Percentiles rank a stretch among this genome's conserved stretches.
phyloP scores from a whole-genome alignment of 2,329 filamentous ascomycete genomes.

The Harringtonia aguacate region DNA sequence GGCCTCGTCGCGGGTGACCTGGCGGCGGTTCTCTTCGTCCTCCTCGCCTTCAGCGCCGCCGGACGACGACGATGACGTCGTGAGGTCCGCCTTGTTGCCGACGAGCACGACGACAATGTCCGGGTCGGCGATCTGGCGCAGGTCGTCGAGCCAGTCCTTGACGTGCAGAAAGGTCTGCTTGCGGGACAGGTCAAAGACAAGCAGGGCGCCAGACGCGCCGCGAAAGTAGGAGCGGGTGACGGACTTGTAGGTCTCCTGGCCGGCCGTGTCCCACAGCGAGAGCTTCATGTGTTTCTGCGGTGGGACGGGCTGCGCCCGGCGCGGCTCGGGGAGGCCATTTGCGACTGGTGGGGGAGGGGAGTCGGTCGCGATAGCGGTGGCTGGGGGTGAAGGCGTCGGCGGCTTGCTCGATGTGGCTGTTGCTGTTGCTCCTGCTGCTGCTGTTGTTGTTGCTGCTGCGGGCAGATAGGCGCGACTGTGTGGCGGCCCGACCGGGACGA shows the following conservation, averaged over 20 bases:
- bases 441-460: conserved; percentile 10
- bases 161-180: conserved; percentile 78
- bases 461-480: conserved; percentile 36
- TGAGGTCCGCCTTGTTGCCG: conserved; percentile 85
- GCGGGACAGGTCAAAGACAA: conserved; percentile 92
- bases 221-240: conserved; percentile 93
- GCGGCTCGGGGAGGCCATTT: conserved; percentile 40
- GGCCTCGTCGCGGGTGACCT: conserved; percentile 74
- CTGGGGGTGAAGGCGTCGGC: conserved; percentile 12
- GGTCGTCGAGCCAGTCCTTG: conserved; percentile 86
- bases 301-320: conserved; percentile 13
- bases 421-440: not conserved
- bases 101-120: conserved; percentile 92
- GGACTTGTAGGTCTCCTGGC: conserved; percentile 95
- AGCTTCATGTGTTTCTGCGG: conserved; percentile 80
- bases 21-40: conserved; percentile 48
- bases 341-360: conserved; percentile 7
- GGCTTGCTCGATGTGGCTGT: not conserved
- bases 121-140: conserved; percentile 89
- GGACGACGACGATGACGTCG: conserved; percentile 23
- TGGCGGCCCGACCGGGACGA: conserved; percentile 81
- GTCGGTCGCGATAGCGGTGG: conserved; percentile 5
- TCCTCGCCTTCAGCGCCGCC: conserved; percentile 22
- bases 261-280: conserved; percentile 89
- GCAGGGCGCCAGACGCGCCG: conserved; percentile 58